These are phyloP conservation scores for Anacardium occidentale DNA, from an alignment of 345 rosid species.

Conservation along the genomic window DNA sequence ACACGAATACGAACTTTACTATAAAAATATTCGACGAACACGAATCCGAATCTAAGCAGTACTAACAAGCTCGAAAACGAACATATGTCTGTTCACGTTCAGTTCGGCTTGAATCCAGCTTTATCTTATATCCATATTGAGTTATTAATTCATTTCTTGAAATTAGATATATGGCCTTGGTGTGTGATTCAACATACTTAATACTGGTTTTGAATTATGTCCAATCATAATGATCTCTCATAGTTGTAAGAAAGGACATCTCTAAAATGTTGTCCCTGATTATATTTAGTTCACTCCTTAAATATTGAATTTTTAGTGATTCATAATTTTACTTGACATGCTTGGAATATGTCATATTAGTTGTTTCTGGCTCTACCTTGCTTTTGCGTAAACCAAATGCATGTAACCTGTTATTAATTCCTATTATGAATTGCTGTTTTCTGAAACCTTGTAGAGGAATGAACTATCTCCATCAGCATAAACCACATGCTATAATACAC, in stretches of 20 bases:
- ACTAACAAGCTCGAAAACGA: no score
- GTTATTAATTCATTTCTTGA: neutral
- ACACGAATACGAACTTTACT: no score
- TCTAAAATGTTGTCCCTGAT: neutral
- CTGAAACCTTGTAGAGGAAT: slow-evolving; percentile 48
- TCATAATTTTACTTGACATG: neutral
- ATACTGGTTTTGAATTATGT: neutral
- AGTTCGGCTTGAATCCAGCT: no score
- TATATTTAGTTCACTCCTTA: neutral
- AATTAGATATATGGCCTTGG: neutral
- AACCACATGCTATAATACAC: slow-evolving; percentile 57
- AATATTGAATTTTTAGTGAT: slow-evolving; percentile 1
- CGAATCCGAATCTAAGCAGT: no score
- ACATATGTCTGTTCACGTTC: no score
- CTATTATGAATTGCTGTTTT: slow-evolving; percentile 4
- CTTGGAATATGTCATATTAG: slow-evolving; percentile 6
- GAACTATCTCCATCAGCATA: slow-evolving; percentile 73
- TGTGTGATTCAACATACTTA: neutral
- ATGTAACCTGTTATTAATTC: neutral
- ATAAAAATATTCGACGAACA: no score
- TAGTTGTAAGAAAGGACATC: neutral
- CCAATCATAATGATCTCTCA: neutral
- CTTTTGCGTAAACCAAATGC: neutral
- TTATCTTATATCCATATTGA: neutral
- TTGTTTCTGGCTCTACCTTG: neutral